phyloP scores from a whole-genome alignment of 257 asterid species.

The Verbascum thapsus region DNA sequence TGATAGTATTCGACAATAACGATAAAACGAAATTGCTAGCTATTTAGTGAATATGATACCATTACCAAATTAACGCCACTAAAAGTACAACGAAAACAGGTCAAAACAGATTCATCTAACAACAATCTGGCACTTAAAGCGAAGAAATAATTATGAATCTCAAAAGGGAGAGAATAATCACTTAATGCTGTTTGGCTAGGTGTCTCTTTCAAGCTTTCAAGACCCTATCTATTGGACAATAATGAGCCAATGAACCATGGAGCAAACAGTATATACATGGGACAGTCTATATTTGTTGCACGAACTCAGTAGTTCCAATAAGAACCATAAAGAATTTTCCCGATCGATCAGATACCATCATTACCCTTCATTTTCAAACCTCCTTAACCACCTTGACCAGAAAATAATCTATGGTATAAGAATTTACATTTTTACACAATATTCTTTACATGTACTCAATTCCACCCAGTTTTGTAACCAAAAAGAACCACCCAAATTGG shows the following conservation, averaged over 20 bases:
- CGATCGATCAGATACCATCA: conserved; percentile 4
- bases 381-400: conserved; percentile 21
- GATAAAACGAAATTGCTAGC: too few species aligned
- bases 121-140: conserved; percentile 17
- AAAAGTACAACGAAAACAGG: conserved; percentile 26
- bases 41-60: too few species aligned
- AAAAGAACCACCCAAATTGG: too few species aligned
- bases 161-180: conserved; percentile 22
- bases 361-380: conserved; percentile 19
- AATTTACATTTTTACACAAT: background rate
- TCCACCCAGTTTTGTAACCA: too few species aligned
- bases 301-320: too few species aligned
- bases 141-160: conserved; percentile 22
- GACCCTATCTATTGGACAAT: conserved; percentile 17
- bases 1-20: too few species aligned
- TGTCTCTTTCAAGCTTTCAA: conserved; percentile 25
- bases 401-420: conserved; percentile 14
- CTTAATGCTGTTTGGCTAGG: background rate
- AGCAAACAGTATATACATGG: conserved; percentile 4
- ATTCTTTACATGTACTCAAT: conserved; percentile 5
- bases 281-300: background rate
- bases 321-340: background rate
- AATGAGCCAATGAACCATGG: conserved; percentile 13
- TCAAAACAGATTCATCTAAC: conserved; percentile 21
- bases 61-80: too few species aligned